Conservation (phyloP, 805 yeast species). For the Metschnikowia noctiluminum region DNA sequence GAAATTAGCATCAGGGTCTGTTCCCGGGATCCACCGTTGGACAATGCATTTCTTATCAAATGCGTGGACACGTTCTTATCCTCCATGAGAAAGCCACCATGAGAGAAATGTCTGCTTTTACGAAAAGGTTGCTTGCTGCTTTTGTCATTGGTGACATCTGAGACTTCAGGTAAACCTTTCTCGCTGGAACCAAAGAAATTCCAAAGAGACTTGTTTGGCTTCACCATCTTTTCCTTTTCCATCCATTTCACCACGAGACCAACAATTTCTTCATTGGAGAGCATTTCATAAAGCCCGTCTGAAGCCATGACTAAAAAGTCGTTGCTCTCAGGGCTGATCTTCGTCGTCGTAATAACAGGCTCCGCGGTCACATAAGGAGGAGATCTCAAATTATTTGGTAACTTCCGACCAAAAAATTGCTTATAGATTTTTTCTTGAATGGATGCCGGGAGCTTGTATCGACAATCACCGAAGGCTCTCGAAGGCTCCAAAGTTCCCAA, state of each 20-base stretch:
- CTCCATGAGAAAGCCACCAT: constrained; percentile 54
- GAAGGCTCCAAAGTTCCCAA: constrained; percentile 93
- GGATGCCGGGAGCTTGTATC: constrained; percentile 79
- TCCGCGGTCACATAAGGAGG: constrained; percentile 98
- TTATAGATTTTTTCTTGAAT: constrained; percentile 72
- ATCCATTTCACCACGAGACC: constrained; percentile 93
- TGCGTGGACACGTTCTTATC: constrained; percentile 93
- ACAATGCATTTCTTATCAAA: constrained; percentile 85
- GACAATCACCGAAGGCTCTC: constrained; percentile 95
- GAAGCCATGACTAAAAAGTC: constrained; percentile 90
- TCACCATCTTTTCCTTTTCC: constrained; percentile 64
- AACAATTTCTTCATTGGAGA: constrained; percentile 88
- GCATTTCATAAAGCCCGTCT: constrained; percentile 90
- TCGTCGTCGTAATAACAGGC: constrained; percentile 84
- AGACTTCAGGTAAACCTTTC: constrained; percentile 57
- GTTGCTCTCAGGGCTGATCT: constrained; percentile 63
- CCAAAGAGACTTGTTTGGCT: constrained; percentile 48
- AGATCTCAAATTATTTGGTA: constrained; percentile 70
- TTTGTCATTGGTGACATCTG: constrained; percentile 57
- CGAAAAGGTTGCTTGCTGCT: constrained; percentile 75
- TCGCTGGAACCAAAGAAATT: constrained; percentile 40
- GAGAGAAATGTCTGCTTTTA: constrained; percentile 35
- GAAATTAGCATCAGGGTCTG: constrained; percentile 85
- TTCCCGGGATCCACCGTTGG: constrained; percentile 82
- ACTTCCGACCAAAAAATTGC: constrained; percentile 75